Conservation (phyloP, 345 rosid species). For the Conringia planisiliqua region DNA sequence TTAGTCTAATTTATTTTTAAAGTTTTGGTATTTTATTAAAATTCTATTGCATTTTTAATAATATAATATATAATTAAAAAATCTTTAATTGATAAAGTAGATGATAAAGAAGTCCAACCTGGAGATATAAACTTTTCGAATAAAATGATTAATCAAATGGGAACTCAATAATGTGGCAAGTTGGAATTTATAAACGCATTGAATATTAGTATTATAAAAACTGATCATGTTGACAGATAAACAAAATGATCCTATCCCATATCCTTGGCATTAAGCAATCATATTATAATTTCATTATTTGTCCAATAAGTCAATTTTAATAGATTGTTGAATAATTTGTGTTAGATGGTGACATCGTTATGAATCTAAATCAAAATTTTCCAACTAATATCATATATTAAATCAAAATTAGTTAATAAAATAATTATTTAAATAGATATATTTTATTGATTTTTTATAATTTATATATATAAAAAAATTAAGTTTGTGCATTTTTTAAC, state of each 20-base stretch:
- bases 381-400: no score
- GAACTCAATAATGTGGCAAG: neutral
- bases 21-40: no score
- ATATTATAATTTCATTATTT: neutral
- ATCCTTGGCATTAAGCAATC: neutral
- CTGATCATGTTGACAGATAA: neutral
- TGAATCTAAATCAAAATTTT: conserved; percentile 2
- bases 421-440: no score
- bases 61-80: no score
- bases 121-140: neutral
- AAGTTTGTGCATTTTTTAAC: no score
- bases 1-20: no score
- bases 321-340: conserved; percentile 2
- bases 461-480: no score
- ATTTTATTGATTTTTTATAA: no score
- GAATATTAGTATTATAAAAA: neutral
- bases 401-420: no score
- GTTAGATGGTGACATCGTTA: neutral
- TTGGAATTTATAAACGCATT: neutral
- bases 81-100: no score
- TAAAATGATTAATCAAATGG: neutral
- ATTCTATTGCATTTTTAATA: no score
- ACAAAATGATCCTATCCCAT: neutral
- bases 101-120: neutral
- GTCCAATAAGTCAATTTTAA: neutral